These are phyloP conservation scores for Plasmodium gonderi DNA, from an alignment of 169 alveolate genomes.

Conservation along the genomic window DNA sequence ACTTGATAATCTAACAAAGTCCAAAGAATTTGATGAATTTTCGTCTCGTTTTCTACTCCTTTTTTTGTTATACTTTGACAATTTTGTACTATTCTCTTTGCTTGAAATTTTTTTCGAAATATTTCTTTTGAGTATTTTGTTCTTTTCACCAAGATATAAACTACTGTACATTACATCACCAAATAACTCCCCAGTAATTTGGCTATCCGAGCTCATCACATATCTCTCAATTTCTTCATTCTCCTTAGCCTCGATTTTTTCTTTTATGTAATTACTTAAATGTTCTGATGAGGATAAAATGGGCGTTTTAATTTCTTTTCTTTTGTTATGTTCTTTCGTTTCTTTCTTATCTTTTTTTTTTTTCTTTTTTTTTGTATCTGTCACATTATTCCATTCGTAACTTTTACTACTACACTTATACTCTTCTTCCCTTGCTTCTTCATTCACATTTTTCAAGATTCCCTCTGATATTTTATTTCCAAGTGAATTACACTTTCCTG, in stretches of 20 bases:
- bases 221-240: background rate
- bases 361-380: slow-evolving; percentile 6
- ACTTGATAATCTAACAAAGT: slow-evolving; percentile 39
- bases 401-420: background rate
- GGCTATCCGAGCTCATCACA: slow-evolving; percentile 4
- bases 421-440: background rate
- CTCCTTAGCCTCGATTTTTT: background rate
- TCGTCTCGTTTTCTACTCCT: slow-evolving; percentile 33
- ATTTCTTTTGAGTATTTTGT: background rate
- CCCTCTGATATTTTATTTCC: background rate
- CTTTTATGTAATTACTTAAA: background rate
- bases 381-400: background rate
- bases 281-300: slow-evolving; percentile 4
- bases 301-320: background rate
- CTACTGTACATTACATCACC: slow-evolving; percentile 15
- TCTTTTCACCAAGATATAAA: background rate
- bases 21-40: slow-evolving; percentile 48
- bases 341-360: slow-evolving; percentile 3
- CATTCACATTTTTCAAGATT: background rate
- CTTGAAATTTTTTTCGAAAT: slow-evolving; percentile 1
- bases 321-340: background rate
- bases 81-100: background rate
- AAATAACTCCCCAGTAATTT: background rate
- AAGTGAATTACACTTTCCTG: too few species aligned
- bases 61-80: background rate